Evolutionary conservation across 805 yeast species (phyloP).

Genomic region (Jamesozyma gamospora): DNA sequence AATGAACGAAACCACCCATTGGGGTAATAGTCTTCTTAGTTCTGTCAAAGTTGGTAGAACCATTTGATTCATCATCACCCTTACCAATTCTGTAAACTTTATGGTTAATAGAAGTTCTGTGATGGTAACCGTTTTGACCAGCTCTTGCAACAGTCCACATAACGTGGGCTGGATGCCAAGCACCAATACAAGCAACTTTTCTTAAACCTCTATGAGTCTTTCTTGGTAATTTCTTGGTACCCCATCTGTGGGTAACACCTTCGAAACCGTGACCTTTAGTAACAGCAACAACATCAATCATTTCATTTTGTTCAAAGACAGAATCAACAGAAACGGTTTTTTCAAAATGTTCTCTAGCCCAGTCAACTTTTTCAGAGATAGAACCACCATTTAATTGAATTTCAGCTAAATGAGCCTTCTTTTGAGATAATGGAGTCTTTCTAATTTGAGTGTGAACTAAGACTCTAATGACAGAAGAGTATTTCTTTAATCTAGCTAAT

Average conservation of each 20-base stretch:
- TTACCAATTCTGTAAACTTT: constrained; percentile 98
- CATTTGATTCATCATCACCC: constrained; percentile 89
- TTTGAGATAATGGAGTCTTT: constrained; percentile 97
- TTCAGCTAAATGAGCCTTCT: constrained; percentile 99
- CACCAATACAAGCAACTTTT: constrained; percentile 99
- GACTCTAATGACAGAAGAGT: constrained; percentile 97
- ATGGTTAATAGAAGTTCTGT: constrained; percentile 99
- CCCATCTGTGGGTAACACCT: constrained; percentile 99
- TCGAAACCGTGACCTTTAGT: constrained; percentile 99
- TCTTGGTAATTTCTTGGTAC: constrained; percentile 99
- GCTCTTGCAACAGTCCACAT: constrained; percentile 99
- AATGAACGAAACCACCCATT: constrained; percentile 99
- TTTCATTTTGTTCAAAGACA: constrained; percentile 97
- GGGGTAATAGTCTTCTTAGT: constrained; percentile 99
- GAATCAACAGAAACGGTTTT: constrained; percentile 93
- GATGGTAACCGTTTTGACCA: constrained; percentile 99
- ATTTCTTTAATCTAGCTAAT: constrained; percentile 96
- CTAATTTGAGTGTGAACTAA: constrained; percentile 98
- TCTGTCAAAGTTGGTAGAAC: constrained; percentile 97
- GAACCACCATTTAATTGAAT: constrained; percentile 99
- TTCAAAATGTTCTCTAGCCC: constrained; percentile 99
- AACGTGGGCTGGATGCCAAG: constrained; percentile 99
- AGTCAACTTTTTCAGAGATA: constrained; percentile 90
- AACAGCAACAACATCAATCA: constrained; percentile 96
- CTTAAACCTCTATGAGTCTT: constrained; percentile 99